These are phyloP conservation scores for Nitzschia palea DNA, from an alignment of 108 stramenopile genomes.

Conservation along the genomic window DNA sequence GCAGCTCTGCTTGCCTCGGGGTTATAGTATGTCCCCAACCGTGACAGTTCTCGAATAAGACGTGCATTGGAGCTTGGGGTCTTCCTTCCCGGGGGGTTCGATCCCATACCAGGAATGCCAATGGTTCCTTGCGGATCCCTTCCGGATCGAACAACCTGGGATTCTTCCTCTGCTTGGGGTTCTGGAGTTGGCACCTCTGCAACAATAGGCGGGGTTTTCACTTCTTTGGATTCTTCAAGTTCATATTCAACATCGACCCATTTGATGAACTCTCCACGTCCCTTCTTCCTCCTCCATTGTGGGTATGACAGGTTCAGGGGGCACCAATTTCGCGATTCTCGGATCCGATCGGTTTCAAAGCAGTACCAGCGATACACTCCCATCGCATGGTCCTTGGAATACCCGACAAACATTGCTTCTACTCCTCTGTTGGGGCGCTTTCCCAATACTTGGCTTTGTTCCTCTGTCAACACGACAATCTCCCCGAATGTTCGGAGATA, in stretches of 20 bases:
- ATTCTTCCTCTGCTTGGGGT: too few species aligned
- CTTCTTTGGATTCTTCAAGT: too few species aligned
- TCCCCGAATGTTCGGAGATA: conserved; percentile 15
- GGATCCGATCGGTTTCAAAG: background rate
- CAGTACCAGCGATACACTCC: conserved; percentile 7
- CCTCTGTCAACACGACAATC: background rate
- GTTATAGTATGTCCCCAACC: background rate
- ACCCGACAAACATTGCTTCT: background rate
- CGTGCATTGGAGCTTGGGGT: background rate
- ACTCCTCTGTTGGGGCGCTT: background rate
- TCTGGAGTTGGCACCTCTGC: background rate
- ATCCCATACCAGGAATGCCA: background rate
- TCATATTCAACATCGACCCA: background rate
- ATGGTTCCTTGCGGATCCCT: background rate
- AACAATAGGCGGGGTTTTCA: background rate
- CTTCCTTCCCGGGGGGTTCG: too few species aligned
- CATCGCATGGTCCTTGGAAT: conserved; percentile 1
- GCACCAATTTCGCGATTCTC: background rate
- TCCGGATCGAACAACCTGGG: background rate
- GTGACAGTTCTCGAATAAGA: background rate
- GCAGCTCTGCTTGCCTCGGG: background rate
- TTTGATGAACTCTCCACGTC: background rate
- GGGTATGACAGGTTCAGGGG: background rate
- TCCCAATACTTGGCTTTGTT: background rate
- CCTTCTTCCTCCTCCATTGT: background rate